Evolutionary conservation across 2,329 filamentous ascomycete genomes (phyloP).

Genomic region (Apiospora malaysiana): DNA sequence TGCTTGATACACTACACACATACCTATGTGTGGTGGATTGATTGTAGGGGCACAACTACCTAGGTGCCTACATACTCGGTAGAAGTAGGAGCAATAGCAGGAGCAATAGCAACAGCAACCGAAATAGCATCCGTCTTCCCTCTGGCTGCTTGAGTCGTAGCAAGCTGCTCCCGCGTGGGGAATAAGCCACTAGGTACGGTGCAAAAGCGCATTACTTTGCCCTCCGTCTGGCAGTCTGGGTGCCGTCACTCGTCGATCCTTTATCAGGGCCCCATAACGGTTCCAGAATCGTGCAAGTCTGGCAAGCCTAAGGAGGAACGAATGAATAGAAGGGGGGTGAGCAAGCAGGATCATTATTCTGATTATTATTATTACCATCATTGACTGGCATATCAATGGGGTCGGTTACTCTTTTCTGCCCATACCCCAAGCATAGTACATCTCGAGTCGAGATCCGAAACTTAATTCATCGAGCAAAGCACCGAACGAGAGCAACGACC

Average conservation of each 20-base stretch:
- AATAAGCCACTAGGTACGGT: conserved; percentile 20
- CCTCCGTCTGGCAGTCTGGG: conserved; percentile 8
- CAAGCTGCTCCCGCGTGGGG: background rate
- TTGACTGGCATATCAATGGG: conserved; percentile 14
- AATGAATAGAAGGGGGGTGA: conserved; percentile 17
- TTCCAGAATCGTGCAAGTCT: conserved; percentile 25
- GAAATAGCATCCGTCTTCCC: background rate
- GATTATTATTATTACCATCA: background rate
- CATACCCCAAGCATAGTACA: conserved; percentile 18
- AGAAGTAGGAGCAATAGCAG: no score
- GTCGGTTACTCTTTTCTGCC: conserved; percentile 4
- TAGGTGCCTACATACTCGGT: background rate
- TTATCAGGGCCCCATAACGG: conserved; percentile 26
- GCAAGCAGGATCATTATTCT: conserved; percentile 9
- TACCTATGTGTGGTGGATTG: background rate
- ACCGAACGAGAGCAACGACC: conserved; percentile 10
- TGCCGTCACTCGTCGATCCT: conserved; percentile 27
- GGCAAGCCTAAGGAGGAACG: conserved; percentile 22
- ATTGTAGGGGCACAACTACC: background rate
- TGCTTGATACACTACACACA: no score
- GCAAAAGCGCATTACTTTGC: conserved; percentile 23
- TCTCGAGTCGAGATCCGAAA: conserved; percentile 17
- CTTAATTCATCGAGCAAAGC: background rate
- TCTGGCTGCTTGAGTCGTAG: background rate
- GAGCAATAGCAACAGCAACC: background rate